Evolutionary conservation across 2,329 filamentous ascomycete species (phyloP), one percentile per base, ranked within the genome.

Genomic region (Scopulariopsis brevicaulis): DNA sequence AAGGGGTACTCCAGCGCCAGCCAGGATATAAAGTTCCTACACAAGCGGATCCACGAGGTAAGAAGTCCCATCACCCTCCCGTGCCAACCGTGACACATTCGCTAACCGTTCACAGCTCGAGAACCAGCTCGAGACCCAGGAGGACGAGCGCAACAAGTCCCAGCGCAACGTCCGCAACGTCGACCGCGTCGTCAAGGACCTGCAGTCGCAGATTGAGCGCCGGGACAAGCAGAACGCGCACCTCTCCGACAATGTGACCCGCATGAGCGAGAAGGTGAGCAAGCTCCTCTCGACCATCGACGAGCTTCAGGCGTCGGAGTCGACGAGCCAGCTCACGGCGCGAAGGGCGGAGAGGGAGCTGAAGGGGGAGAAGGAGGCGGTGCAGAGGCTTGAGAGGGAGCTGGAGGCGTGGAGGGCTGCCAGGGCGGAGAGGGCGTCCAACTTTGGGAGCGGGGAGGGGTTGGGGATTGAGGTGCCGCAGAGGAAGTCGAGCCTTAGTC

Each of bases 1-100:
- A 97, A 97, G 77, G 91, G 92, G 57, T 97, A 96, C 73, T 94
- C 92, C 22, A 95, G 87, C 63, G 89, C 89, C 25, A 96, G 92
- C 70, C 90, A 96, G 66, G 93, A 97, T 72, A 90, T 97, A 64
- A 88, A 94, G 67, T 97, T 96, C 76, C 74, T 97, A 66, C 89
- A 96, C 73, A 93, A 91, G 67, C 84, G 93, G 55, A 90, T 99
- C 63, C 91, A 96, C 75, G 93, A 97, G 81, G 92, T 96, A 78
- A 80, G 83, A 70, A 12, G 11, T 53, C 15, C 58, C 60, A n/a
- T 51, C 50, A 32, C 6, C 11, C 51, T 14, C 18, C 14, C 3
- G 52, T 54, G 34, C 18, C 40, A 18, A 1, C 18, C 6, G n/a
- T 22, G 46, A 50, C 22, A 46, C 7, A n/a, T n/a, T 15, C 15